Conservation (phyloP, 176 grass and related monocot species). For the Cenchrus fungigraminus region DNA sequence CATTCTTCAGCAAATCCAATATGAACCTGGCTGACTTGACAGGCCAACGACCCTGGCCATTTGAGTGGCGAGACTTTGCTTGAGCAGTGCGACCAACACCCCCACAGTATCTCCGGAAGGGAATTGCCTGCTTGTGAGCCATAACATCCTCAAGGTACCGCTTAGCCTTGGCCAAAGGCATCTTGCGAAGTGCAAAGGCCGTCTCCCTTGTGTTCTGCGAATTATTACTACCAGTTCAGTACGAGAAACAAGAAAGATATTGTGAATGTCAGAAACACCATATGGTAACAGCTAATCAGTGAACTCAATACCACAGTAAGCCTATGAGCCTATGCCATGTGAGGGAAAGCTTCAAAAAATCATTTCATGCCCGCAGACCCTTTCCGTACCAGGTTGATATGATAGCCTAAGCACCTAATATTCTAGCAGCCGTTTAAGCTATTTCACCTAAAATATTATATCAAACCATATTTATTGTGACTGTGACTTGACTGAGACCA, state of each 20-base stretch:
- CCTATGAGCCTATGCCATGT: background rate
- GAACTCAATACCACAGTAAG: background rate
- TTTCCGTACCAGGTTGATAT: background rate
- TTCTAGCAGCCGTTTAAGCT: background rate
- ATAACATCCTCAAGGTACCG: slow-evolving; percentile 91
- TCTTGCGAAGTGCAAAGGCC: slow-evolving; percentile 63
- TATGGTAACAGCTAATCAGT: background rate
- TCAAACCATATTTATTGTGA: background rate
- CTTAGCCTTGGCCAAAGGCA: slow-evolving; percentile 81
- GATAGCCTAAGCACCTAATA: background rate
- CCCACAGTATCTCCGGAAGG: slow-evolving; percentile 78
- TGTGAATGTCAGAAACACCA: background rate
- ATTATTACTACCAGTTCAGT: background rate
- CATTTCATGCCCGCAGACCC: background rate
- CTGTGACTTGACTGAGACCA: background rate
- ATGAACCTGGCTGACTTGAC: slow-evolving; percentile 76
- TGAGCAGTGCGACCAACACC: slow-evolving; percentile 89
- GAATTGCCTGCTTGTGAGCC: slow-evolving; percentile 91
- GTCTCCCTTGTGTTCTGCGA: slow-evolving; percentile 86
- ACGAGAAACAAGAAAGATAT: background rate
- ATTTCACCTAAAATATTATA: background rate
- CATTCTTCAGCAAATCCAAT: slow-evolving; percentile 85
- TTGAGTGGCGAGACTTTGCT: slow-evolving; percentile 72
- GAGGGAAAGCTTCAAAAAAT: background rate
- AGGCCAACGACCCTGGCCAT: slow-evolving; percentile 87